Evolutionary conservation across 1,139 yeast genomes (phyloP), one percentile per base, ranked within the genome.

Genomic region (Scheffersomyces lignicola): DNA sequence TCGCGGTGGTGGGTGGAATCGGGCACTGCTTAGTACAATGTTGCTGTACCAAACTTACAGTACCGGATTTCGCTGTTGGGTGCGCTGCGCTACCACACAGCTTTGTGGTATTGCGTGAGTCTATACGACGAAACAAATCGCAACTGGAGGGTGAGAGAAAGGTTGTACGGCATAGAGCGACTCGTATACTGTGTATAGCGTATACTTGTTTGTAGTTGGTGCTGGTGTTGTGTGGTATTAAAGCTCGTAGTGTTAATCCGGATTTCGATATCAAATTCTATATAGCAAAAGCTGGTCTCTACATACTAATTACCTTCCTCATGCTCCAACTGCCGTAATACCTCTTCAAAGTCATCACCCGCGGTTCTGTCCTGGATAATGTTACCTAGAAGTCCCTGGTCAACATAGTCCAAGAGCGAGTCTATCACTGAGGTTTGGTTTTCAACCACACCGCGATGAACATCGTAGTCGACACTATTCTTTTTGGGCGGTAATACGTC

Each of bases 401-500:
- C 70, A 13, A 68, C 65, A 40, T 61, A 59, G 37, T 62, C 62
- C 10, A 66, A 44, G 32, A 67, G 48, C n/a, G 32, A 22, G 18
- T 26, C 57, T 43, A 39, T 66, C 73, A 1, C 62, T 58, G 1
- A 61, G 44, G 18, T 47, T 36, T 25, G 45, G 8, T 31, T 43
- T 24, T 46, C 39, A 28, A 39, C 38, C 2, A 58, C 40, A 0
- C 69, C 72, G 1, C 56, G 44, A 30, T 42, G 49, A 6, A 53
- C 68, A 32, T 60, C 53, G 39, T 65, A 64, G 3, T 47, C 52
- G 7, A 49, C 49, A 7, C 53, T 46, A 2, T 44, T 38, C 34
- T 35, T 37, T 30, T 49, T 54, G 9, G 90, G 89, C 1, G 92
- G 90, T 14, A 83, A 56, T 2, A 81, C 74, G 55, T 84, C 94